These are phyloP conservation scores for Neurospora sp. DNA, from an alignment of 495 filamentous ascomycete genomes.

Conservation along the genomic window DNA sequence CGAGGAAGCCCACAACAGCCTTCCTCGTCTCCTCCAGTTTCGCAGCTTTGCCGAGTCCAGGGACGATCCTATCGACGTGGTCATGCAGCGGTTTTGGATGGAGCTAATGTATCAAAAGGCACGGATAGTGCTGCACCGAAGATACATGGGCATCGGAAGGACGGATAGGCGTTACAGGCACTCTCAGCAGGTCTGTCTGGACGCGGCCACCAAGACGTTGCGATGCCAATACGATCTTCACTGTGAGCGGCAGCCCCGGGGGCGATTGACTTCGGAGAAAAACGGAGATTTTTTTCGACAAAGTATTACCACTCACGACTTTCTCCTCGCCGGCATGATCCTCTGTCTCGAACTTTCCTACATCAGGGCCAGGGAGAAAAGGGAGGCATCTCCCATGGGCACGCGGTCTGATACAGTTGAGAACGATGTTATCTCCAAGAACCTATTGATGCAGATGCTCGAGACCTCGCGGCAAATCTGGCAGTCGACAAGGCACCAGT, in stretches of 20 bases:
- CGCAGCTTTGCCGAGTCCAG: slow-evolving; percentile 12
- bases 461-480: slow-evolving; percentile 17
- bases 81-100: slow-evolving; percentile 26
- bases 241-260: slow-evolving; percentile 23
- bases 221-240: slow-evolving; percentile 28
- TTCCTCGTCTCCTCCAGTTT: slow-evolving; percentile 16
- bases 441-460: slow-evolving; percentile 16
- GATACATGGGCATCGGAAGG: slow-evolving; percentile 20
- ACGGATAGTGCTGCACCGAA: slow-evolving; percentile 23
- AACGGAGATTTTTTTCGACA: slow-evolving; percentile 20
- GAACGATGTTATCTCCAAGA: slow-evolving; percentile 11
- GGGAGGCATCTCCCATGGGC: background rate
- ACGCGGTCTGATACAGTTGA: background rate
- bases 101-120: slow-evolving; percentile 22
- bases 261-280: slow-evolving; percentile 15
- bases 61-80: slow-evolving; percentile 18
- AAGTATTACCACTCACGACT: slow-evolving; percentile 25
- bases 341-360: slow-evolving; percentile 27
- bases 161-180: slow-evolving; percentile 23
- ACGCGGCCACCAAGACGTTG: slow-evolving; percentile 25
- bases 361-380: slow-evolving; percentile 11
- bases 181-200: slow-evolving; percentile 25
- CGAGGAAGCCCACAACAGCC: slow-evolving; percentile 11
- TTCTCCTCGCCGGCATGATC: slow-evolving; percentile 30
- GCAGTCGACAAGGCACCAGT: slow-evolving; percentile 9